phyloP scores from a whole-genome alignment of 164 flowering plant genomes.

The Aristolochia californica region DNA sequence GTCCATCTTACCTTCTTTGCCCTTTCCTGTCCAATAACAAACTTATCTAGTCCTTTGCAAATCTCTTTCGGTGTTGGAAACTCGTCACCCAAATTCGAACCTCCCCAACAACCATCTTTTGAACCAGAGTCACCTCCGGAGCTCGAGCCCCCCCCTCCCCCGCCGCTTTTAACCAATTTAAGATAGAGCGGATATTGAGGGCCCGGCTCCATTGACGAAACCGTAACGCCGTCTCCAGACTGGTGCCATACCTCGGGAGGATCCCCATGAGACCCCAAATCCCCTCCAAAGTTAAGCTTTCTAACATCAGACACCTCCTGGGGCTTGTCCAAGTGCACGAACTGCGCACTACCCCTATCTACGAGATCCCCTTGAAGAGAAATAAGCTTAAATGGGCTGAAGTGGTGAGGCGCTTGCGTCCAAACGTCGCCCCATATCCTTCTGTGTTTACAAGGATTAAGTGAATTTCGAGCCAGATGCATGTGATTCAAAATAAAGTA shows the following conservation, averaged over 20 bases:
- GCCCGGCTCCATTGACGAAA: conserved; percentile 11
- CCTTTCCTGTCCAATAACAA: conserved; percentile 85
- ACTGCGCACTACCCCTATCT: conserved; percentile 16
- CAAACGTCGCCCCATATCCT: conserved; percentile 28
- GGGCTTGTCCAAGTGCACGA: neutral
- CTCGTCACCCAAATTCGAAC: conserved; percentile 56
- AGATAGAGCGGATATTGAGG: conserved; percentile 4
- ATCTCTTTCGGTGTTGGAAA: conserved; percentile 95
- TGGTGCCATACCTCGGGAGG: conserved; percentile 91
- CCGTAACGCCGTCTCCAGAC: conserved; percentile 44
- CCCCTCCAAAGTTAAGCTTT: conserved; percentile 5
- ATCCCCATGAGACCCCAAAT: conserved; percentile 39
- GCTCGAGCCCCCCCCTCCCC: conserved; percentile 16
- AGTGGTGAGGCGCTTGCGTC: conserved; percentile 25
- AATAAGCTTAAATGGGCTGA: conserved; percentile 43
- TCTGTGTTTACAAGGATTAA: conserved; percentile 18
- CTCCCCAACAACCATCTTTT: conserved; percentile 70
- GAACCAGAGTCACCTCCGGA: conserved; percentile 42
- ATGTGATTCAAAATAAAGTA: conserved; percentile 35
- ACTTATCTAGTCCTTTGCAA: conserved; percentile 79
- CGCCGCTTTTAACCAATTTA: conserved; percentile 19
- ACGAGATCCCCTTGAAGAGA: conserved; percentile 38
- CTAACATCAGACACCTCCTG: conserved; percentile 1
- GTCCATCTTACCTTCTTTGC: conserved; percentile 68
- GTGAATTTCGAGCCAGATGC: conserved; percentile 35